A percentile compares a stretch with the other conserved stretches of the same genome.
phyloP scores from a whole-genome alignment of 2,329 filamentous ascomycete genomes.

The Beauveria varroae region DNA sequence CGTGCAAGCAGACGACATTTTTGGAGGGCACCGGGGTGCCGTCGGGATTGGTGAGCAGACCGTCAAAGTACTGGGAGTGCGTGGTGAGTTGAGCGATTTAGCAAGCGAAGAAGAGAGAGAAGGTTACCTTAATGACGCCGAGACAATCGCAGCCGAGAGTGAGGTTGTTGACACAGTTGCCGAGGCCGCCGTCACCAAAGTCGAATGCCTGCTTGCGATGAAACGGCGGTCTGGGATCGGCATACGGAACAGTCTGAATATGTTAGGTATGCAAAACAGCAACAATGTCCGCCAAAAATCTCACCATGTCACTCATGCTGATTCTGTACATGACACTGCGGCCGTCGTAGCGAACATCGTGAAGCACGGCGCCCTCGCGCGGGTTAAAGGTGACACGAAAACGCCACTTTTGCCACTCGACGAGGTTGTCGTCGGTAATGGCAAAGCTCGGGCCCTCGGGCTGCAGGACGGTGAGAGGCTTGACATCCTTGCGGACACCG shows the following conservation, averaged over 20 bases:
- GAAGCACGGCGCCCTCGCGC: conserved; percentile 60
- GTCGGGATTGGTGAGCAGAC: conserved; percentile 22
- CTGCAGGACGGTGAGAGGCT: conserved; percentile 46
- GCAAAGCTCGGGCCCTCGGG: conserved; percentile 30
- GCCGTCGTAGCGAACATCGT: conserved; percentile 60
- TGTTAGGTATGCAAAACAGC: neutral
- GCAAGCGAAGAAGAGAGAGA: too few species aligned
- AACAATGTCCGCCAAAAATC: neutral
- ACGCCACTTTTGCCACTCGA: conserved; percentile 59
- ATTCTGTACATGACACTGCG: conserved; percentile 60
- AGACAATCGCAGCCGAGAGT: conserved; percentile 61
- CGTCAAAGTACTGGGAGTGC: conserved; percentile 27
- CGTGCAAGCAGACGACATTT: conserved; percentile 28
- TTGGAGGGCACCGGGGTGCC: conserved; percentile 36
- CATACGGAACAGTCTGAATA: conserved; percentile 48
- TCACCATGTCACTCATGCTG: conserved; percentile 59
- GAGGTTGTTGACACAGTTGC: conserved; percentile 59
- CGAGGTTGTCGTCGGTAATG: conserved; percentile 34
- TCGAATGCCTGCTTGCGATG: conserved; percentile 65
- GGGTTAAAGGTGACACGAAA: conserved; percentile 63
- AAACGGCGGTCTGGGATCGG: conserved; percentile 54
- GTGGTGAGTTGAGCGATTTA: too few species aligned
- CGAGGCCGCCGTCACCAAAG: conserved; percentile 59
- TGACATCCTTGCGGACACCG: conserved; percentile 42
- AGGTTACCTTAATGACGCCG: conserved; percentile 44